phyloP scores from a whole-genome alignment of 2,329 filamentous ascomycete species.

The Sphaceloma murrayae region DNA sequence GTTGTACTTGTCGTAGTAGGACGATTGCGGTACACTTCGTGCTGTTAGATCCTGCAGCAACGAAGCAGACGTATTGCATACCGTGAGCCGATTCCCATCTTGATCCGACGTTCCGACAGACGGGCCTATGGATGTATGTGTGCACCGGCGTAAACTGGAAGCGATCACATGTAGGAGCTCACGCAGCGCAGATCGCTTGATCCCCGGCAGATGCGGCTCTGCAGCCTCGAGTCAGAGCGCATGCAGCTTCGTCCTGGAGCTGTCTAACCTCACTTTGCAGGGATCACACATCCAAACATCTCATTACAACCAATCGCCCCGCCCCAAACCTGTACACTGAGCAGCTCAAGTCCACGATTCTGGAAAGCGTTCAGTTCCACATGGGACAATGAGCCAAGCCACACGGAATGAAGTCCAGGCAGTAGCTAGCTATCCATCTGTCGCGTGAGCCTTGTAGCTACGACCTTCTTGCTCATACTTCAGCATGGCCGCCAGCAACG shows the following conservation, averaged over 20 bases:
- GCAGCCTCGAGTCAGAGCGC: slow-evolving; percentile 3
- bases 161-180: slow-evolving; percentile 4
- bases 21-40: slow-evolving; percentile 53
- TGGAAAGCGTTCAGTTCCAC: no score
- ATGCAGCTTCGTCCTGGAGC: slow-evolving; percentile 1
- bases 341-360: no score
- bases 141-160: no score
- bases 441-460: slow-evolving; percentile 16
- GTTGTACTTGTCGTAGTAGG: slow-evolving; percentile 86
- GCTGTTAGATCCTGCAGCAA: slow-evolving; percentile 12
- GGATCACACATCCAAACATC: no score
- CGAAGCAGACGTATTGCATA: slow-evolving; percentile 4
- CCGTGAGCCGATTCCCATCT: slow-evolving; percentile 23
- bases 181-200: neutral
- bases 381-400: neutral
- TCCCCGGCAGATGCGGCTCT: slow-evolving; percentile 8
- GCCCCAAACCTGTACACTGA: no score
- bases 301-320: no score
- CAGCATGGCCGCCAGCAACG: slow-evolving; percentile 23
- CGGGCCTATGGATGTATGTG: neutral
- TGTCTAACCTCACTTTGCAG: neutral
- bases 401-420: neutral
- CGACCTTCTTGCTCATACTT: slow-evolving; percentile 13
- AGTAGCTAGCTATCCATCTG: slow-evolving; percentile 14
- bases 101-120: slow-evolving; percentile 1